These are phyloP conservation scores for Gossypium anomalum DNA, from an alignment of 345 rosid species.

Conservation along the genomic window DNA sequence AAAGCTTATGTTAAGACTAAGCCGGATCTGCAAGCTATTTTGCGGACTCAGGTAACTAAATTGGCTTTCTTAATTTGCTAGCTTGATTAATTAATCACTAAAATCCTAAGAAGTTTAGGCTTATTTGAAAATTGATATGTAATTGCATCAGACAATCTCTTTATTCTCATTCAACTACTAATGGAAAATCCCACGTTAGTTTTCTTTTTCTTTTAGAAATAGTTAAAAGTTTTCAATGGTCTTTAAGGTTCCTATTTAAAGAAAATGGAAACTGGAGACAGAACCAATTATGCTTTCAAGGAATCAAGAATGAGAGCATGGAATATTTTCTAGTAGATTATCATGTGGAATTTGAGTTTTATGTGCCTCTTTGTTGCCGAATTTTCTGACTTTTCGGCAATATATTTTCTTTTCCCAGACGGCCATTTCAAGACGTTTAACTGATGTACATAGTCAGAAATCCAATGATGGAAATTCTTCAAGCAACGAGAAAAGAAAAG, in stretches of 20 bases:
- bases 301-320: background rate
- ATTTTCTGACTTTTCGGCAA: background rate
- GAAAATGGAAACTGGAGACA: constrained; percentile 7
- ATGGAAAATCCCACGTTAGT: background rate
- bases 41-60: constrained; percentile 74
- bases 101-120: background rate
- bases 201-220: background rate
- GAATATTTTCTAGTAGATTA: background rate
- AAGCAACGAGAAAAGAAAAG: constrained; percentile 42
- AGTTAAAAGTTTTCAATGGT: background rate
- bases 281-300: background rate
- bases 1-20: constrained; percentile 42
- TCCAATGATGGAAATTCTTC: constrained; percentile 34
- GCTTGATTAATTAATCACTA: background rate
- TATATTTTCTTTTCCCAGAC: constrained; percentile 38
- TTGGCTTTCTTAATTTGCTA: background rate
- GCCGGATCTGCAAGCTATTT: constrained; percentile 58
- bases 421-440: constrained; percentile 77
- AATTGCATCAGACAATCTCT: background rate
- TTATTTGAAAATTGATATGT: background rate
- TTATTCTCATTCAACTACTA: background rate
- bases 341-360: background rate
- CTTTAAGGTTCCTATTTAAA: background rate
- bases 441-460: constrained; percentile 61
- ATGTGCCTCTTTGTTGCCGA: background rate